phyloP scores from a whole-genome alignment of 352 stramenopile species.

The Phytophthora sp. region DNA sequence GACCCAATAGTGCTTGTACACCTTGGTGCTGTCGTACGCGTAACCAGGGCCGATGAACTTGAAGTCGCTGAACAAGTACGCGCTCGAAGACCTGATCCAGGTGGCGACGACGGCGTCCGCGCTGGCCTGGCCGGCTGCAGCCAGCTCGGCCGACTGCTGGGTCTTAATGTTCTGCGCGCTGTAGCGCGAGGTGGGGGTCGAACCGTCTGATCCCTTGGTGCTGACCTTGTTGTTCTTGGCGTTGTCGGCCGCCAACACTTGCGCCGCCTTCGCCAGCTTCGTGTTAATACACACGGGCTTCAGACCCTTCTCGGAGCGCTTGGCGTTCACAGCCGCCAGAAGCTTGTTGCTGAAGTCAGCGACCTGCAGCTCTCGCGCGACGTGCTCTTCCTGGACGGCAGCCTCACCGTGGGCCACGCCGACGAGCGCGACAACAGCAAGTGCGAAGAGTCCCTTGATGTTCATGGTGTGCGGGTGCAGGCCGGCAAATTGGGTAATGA shows the following conservation, averaged over 20 bases:
- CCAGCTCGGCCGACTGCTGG: conserved; percentile 32
- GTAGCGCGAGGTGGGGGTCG: conserved; percentile 34
- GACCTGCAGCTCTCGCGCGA: conserved; percentile 29
- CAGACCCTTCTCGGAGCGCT: conserved; percentile 41
- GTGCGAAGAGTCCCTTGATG: conserved; percentile 20
- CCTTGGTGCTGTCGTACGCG: conserved; percentile 21
- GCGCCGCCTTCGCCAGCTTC: conserved; percentile 29
- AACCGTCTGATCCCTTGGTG: conserved; percentile 39
- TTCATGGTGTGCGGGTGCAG: conserved; percentile 11
- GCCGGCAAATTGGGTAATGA: conserved; percentile 19
- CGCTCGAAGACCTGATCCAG: conserved; percentile 48
- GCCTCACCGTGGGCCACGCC: conserved; percentile 13
- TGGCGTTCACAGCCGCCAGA: conserved; percentile 39
- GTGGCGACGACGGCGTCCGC: conserved; percentile 36
- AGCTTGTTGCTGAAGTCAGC: conserved; percentile 47
- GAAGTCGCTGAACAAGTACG: conserved; percentile 36
- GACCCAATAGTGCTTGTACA: conserved; percentile 40
- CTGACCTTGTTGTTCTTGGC: conserved; percentile 33
- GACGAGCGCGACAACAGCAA: conserved; percentile 20
- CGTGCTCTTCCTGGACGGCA: conserved; percentile 12
- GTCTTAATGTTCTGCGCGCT: conserved; percentile 23
- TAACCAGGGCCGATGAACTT: conserved; percentile 32
- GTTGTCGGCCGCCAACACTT: conserved; percentile 29
- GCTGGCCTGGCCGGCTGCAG: conserved; percentile 40
- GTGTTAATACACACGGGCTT: conserved; percentile 43